Evolutionary conservation across 2,329 filamentous ascomycete species (phyloP), one percentile per base, ranked within the genome.

Genomic region (Fusarium sp.): DNA sequence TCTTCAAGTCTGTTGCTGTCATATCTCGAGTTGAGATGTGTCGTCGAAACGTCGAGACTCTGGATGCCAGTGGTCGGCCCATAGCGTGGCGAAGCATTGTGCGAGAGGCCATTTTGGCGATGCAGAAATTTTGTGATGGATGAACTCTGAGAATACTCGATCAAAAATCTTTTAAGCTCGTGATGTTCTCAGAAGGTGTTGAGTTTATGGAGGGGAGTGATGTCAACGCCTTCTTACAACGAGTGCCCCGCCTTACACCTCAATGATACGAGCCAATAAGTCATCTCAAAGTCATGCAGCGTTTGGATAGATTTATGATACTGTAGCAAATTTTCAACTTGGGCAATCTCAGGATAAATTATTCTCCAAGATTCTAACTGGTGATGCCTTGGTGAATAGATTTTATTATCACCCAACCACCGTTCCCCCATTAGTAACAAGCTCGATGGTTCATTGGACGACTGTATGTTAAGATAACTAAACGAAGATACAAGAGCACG

Each of bases 1-100:
- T 73, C 18, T 57, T 47, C 1, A 74, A 16, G 15, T 74, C 69
- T 11, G 59, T 12, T 6, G 50, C 38, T 6, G 61, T 63, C 72
- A 74, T 74, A 10, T 72, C 59, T 18, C 63, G 53, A 26, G 72
- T 74, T 4, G 70, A 72, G 33, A 74, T 69, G 35, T 48, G 42
- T 3, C 62, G 26, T 8, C 33, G 53, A 8, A 24, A 41, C 0
- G 26, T 7, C 26, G 31, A 13, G 3, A 24, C 12, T 6, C 33
- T 49, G 8, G 46, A 33, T 7, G 12, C 5, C 5, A 16, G 10
- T 2, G 41, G 52, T 13, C 57, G 8, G 33, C 16, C 13, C 9
- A 39, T 4, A 20, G 38, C 33, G 5, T 37, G 53, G 37, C 46
- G 60, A 43, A 65, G 16, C 35, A 37, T 26, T 26, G 24, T 28